These are phyloP conservation scores for Ophiostoma sp. DNA, from an alignment of 2,329 filamentous ascomycete species.

Conservation along the genomic window DNA sequence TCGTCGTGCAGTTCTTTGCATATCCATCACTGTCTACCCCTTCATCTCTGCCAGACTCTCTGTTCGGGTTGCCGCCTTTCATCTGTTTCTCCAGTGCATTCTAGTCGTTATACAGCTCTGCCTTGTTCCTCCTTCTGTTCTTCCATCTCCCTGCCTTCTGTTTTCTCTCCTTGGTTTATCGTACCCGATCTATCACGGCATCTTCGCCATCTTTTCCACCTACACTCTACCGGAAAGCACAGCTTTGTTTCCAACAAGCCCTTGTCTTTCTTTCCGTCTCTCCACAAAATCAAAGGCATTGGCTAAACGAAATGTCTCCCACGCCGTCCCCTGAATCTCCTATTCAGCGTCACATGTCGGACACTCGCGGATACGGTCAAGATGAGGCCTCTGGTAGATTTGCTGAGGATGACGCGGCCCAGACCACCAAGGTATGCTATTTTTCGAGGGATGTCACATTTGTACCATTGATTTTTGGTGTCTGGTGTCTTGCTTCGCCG, in stretches of 20 bases:
- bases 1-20: neutral
- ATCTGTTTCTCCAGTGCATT: neutral
- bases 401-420: conserved; percentile 35
- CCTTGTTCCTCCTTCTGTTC: neutral
- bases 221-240: conserved; percentile 14
- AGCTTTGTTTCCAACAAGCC: neutral
- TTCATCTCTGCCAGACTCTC: neutral
- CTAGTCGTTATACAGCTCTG: neutral
- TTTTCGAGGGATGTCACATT: neutral
- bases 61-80: neutral
- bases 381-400: conserved; percentile 37
- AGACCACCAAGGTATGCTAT: conserved; percentile 32
- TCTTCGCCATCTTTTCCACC: conserved; percentile 26
- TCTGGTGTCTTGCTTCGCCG: neutral
- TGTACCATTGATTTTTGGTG: neutral
- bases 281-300: neutral
- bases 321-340: conserved; percentile 40
- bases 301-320: conserved; percentile 37
- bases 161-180: conserved; percentile 20
- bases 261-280: neutral
- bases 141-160: neutral
- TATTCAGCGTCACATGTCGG: conserved; percentile 34
- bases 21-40: neutral
- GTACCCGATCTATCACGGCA: conserved; percentile 25
- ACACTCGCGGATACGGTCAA: conserved; percentile 32